Evolutionary conservation across 371 early-diverging fungal species (phyloP), one percentile per base, ranked within the genome.

Genomic region (Rhizopus stolonifer): DNA sequence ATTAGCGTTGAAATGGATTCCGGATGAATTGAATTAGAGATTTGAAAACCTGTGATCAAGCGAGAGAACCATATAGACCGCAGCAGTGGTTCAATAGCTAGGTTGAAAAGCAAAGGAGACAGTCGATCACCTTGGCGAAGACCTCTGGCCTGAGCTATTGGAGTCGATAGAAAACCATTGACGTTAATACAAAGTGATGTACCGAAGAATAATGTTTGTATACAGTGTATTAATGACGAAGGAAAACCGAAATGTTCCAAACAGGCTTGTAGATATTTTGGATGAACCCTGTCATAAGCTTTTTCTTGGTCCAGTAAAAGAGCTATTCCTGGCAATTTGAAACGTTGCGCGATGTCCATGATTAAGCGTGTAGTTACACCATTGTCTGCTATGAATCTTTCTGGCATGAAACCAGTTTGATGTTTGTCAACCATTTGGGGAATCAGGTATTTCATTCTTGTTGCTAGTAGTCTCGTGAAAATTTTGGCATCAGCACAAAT

Each of bases 311-410:
- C 34, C 0, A 69, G 40, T 0, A 59, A 45, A 2, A 69, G 49
- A 18, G 44, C 52, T 15, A 59, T 3, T 8, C 42, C 55, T 2
- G 42, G 2, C n/a, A 25, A 34, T n/a, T 51, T 52, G 22, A 61
- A 51, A 11, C n/a, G 36, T 34, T 34, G 10, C 11, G 51, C 42
- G 8, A 15, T 6, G 4, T 39, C 18, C 40, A 26, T 24, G 6
- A 40, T 24, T 0, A 17, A 3, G 1, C 22, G 26, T 15, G 23
- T 9, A 2, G 21, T 19, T 18, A 53, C 6, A 0, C 65, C 63
- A 52, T 62, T 59, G 11, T 64, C 53, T 1, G 48, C 44, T 11
- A 67, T 67, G 9, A 40, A 51, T 1, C 58, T 46, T 11, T 42
- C 52, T 8, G 17, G n/a, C 1, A 58, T 33, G n/a, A 58, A 58